A percentile compares a stretch with the other conserved stretches of the same genome.
These are phyloP conservation scores for Echeveria elegans DNA, from an alignment of 164 flowering plant genomes.

Conservation along the genomic window DNA sequence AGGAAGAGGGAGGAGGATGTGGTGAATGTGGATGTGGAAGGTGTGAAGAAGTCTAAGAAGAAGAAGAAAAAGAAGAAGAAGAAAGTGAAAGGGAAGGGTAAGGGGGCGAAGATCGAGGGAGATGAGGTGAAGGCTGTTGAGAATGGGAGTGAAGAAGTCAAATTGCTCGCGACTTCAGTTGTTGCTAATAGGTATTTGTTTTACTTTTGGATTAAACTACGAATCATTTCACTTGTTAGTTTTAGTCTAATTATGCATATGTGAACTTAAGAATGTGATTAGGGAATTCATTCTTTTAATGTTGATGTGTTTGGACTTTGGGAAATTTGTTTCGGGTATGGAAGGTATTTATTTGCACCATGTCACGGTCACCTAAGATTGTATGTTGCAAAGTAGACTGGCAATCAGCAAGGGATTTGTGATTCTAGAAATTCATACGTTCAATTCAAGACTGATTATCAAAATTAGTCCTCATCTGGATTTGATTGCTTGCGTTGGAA, in stretches of 20 bases:
- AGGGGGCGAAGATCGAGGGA: conserved; percentile 12
- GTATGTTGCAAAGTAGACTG: no score
- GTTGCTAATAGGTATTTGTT: conserved; percentile 24
- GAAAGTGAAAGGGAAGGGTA: conserved; percentile 18
- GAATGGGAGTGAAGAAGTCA: conserved; percentile 11
- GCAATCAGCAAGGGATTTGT: no score
- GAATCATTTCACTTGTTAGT: not conserved
- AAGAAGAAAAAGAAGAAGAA: conserved; percentile 20
- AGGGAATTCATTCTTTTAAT: no score
- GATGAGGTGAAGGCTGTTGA: conserved; percentile 14
- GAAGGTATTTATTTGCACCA: no score
- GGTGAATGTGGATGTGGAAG: conserved; percentile 13
- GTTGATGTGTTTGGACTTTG: no score
- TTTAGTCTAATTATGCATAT: no score
- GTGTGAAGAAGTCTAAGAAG: conserved; percentile 8
- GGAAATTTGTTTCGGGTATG: not conserved
- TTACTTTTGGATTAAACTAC: not conserved
- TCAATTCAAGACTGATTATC: no score
- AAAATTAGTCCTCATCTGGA: no score
- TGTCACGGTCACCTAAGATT: no score
- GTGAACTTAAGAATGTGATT: not conserved
- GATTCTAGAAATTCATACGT: not conserved
- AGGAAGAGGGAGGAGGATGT: conserved; percentile 24
- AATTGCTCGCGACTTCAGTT: conserved; percentile 16
- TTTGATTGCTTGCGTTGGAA: not conserved